Base-by-base conservation (phyloP, 2,329 filamentous ascomycete genomes). In the Fusarium kyushuense region DNA sequence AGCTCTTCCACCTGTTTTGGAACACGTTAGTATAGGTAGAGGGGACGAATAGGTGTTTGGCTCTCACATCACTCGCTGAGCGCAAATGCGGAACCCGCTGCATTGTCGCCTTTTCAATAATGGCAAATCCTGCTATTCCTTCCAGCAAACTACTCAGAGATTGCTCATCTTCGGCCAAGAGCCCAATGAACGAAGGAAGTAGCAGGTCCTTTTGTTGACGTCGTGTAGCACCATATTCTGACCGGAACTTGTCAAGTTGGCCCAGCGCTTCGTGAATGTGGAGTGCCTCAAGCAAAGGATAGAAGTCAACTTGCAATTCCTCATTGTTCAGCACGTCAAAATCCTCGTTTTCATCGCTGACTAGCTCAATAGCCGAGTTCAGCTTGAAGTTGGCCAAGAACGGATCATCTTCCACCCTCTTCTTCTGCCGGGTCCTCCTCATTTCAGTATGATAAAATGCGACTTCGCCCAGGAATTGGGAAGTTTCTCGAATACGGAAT, bases 301-400 rank as follows among this genome's bases (percentile, higher is more conserved):
- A 94, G 75, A 99, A 99, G 75, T 98, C 93, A 29, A 98, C 94
- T 75, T 96, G 92, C 2, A 97, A 86, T 70, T 97, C 94, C 58
- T 99, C 96, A 70, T 98, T 98, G 76, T 97, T 92, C 32, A 99
- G 83, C 11, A 98, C 90, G 76, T 99, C 94, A 74, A 96, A 97
- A 76, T 99, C 96, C 75, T 98, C 94, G 59, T 88, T 92, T 80
- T 99, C 96, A 72, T 99, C 96, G 43, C 93, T 94, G 9, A 98
- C 94, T 45, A 98, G 84, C 79, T 99, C 96, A 69, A 98, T 96
- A 4, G 96, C 91, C 11, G 96, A 98, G 77, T 98, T 99, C 30
- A 99, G 82, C 76, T 93, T 96, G 82, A 97, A 97, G 70, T 92
- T 91, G 33, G 86, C 84, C 42, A 98, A 83, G 69, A 92, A 94